phyloP scores from a whole-genome alignment of 2,329 filamentous ascomycete species.

The Rutstroemia sp. region DNA sequence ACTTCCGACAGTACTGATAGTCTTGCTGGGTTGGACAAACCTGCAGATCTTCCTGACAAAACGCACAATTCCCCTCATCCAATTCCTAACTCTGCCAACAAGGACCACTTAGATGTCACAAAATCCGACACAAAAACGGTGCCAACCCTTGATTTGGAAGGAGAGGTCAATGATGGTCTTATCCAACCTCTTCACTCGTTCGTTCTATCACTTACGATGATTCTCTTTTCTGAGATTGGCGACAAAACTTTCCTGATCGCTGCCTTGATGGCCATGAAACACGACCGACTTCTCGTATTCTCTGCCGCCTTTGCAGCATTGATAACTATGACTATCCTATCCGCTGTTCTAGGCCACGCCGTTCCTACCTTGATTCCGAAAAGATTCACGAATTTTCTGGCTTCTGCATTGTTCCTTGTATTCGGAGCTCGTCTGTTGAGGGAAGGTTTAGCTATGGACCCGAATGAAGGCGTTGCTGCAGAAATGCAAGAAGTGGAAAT shows the following conservation, averaged over 20 bases:
- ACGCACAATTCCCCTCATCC: conserved; percentile 68
- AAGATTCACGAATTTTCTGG: conserved; percentile 81
- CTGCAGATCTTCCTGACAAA: conserved; percentile 69
- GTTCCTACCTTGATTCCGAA: conserved; percentile 87
- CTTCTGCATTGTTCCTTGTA: conserved; percentile 76
- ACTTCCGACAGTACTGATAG: conserved; percentile 23
- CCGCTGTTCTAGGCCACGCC: conserved; percentile 84
- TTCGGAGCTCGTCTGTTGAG: conserved; percentile 80
- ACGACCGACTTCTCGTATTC: conserved; percentile 88
- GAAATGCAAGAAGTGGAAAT: conserved; percentile 97
- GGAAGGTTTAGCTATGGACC: conserved; percentile 83
- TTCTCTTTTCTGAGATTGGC: conserved; percentile 90
- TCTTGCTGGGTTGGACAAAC: conserved; percentile 61
- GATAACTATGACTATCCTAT: conserved; percentile 90
- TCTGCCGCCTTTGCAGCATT: conserved; percentile 88
- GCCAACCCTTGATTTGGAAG: conserved; percentile 30
- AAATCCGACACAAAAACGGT: conserved; percentile 34
- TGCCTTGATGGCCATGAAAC: conserved; percentile 98
- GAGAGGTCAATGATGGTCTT: conserved; percentile 48
- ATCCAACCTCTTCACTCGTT: conserved; percentile 84
- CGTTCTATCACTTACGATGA: conserved; percentile 91
- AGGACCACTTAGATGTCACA: conserved; percentile 52
- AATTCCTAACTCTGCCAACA: conserved; percentile 57
- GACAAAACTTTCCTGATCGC: conserved; percentile 99
- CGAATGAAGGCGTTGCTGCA: conserved; percentile 84